Evolutionary conservation across 225 moss, liverwort and hornwort species (phyloP).

Genomic region (Antitrichia curtipendula): DNA sequence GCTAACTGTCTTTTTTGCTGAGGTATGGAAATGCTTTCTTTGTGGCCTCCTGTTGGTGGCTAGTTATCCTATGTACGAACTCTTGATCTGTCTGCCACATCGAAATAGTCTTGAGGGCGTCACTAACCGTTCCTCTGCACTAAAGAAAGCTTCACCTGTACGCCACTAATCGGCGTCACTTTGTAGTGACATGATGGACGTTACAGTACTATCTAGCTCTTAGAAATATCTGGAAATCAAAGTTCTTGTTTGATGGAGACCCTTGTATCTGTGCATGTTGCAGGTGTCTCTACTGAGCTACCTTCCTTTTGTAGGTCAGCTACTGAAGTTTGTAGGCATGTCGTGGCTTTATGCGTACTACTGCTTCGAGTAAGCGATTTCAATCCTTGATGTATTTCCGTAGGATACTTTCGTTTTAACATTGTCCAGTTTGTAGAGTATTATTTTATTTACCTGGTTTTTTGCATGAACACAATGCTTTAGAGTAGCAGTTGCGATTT

Average conservation of each 20-base stretch:
- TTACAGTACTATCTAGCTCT: background rate
- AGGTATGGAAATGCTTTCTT: slow-evolving; percentile 40
- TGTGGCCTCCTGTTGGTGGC: background rate
- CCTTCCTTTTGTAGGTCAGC: slow-evolving; percentile 67
- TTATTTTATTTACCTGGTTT: background rate
- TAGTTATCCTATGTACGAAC: background rate
- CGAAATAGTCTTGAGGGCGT: background rate
- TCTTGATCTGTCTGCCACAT: background rate
- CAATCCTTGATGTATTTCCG: background rate
- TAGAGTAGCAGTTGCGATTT: background rate
- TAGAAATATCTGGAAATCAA: background rate
- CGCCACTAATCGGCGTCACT: background rate
- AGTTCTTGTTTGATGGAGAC: background rate
- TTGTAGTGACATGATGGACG: background rate
- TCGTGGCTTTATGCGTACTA: slow-evolving; percentile 99
- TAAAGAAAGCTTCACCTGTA: background rate
- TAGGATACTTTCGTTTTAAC: background rate
- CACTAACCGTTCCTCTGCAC: background rate
- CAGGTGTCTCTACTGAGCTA: slow-evolving; percentile 88
- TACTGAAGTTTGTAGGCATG: slow-evolving; percentile 69
- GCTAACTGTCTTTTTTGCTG: slow-evolving; percentile 77
- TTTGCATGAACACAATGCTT: background rate
- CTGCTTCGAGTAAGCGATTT: slow-evolving; percentile 83
- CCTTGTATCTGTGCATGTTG: background rate
- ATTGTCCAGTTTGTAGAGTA: background rate